These are phyloP conservation scores for Pichia scutulata DNA, from an alignment of 805 yeast genomes.

Conservation along the genomic window DNA sequence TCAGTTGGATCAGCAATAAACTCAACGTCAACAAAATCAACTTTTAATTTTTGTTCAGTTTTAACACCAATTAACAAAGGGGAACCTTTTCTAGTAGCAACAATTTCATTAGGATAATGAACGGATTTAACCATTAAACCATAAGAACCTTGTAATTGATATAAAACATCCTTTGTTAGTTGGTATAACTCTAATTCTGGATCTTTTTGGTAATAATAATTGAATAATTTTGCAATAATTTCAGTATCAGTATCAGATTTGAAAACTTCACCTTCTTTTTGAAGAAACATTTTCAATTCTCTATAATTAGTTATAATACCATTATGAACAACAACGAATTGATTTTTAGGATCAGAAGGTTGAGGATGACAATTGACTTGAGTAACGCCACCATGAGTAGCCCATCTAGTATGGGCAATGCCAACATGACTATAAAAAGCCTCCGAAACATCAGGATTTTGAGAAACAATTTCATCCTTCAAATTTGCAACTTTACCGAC, in stretches of 20 bases:
- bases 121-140: constrained; percentile 88
- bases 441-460: constrained; percentile 48
- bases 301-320: constrained; percentile 97
- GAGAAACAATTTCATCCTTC: constrained; percentile 49
- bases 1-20: constrained; percentile 56
- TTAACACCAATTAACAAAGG: constrained; percentile 96
- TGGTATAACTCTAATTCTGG: constrained; percentile 80
- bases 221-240: constrained; percentile 91
- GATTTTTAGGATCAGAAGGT: constrained; percentile 72
- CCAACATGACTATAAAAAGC: constrained; percentile 83
- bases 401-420: constrained; percentile 99
- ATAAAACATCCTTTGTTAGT: constrained; percentile 83
- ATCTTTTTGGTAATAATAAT: constrained; percentile 79
- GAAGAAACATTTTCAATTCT: constrained; percentile 77
- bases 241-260: constrained; percentile 96
- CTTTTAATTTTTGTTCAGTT: constrained; percentile 90
- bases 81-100: constrained; percentile 97
- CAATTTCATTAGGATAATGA: constrained; percentile 91
- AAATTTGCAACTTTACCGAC: constrained; percentile 88
- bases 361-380: constrained; percentile 92
- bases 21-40: constrained; percentile 97
- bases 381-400: constrained; percentile 95
- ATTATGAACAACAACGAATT: constrained; percentile 90
- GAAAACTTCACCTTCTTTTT: constrained; percentile 71
- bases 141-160: constrained; percentile 95